Evolutionary conservation across 768 basidiomycete species (phyloP), one percentile per base, ranked within the genome.

Genomic region (Mrakia blollopis): DNA sequence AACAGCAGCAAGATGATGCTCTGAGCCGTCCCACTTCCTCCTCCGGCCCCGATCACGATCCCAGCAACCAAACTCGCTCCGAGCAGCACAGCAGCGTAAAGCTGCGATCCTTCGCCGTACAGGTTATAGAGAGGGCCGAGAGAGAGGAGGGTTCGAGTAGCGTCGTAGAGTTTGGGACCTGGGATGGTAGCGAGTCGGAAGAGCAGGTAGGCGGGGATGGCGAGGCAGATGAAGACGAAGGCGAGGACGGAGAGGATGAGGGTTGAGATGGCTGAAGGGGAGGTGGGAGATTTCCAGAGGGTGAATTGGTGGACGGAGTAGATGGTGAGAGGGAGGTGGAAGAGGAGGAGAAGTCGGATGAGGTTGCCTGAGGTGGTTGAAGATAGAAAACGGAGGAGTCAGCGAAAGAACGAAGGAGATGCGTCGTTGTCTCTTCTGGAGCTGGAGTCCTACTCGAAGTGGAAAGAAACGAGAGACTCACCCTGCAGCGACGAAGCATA

Each of bases 51-150:
- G 78, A 98, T 90, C 3, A 91, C 90, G 28, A 93, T 83, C 21
- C 93, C 96, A 80, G 92, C 89, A 21, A 89, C 88, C 39, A 98
- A 84, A 81, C 94, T 98, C 70, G 90, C 91, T 7, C 88, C 87
- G 80, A 99, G 90, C 72, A 93, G 87, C 37, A 95, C 85, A 70
- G 87, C 88, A 1, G 92, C 90, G 83, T 96, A 99, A 78, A 94
- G 87, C 82, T 95, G 93, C 28, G 92, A 93, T 23, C 92, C 91
- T 80, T 92, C 92, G 25, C 92, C 89, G 83, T 94, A 98, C 80
- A 94, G 91, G 83, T 95, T 97, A 84, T 99, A 99, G 74, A 98
- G 87, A 39, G 94, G 92, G 21, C 97, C 96, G 28, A 94, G 87
- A 4, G 90, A 88, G 28, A 99, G 90, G 25, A 98, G 86, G 0